phyloP scores from a whole-genome alignment of 2,329 filamentous ascomycete species.

The Cercospora sp. region DNA sequence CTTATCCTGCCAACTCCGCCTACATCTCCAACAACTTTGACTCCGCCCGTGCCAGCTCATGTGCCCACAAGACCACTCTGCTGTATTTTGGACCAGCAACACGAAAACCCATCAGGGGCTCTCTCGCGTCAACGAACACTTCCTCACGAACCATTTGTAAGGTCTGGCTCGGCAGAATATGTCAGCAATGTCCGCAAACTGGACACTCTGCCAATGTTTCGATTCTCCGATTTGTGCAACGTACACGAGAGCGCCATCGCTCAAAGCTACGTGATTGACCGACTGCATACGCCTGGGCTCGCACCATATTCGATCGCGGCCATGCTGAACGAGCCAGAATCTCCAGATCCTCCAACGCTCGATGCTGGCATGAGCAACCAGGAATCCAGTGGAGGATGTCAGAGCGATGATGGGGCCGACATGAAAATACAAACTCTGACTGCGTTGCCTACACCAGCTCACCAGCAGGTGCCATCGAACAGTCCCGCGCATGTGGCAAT shows the following conservation, averaged over 20 bases:
- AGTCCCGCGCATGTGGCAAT: neutral
- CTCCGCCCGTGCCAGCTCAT: neutral
- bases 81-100: neutral
- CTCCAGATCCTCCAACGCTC: neutral
- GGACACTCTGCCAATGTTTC: neutral
- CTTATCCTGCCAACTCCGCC: conserved; percentile 6
- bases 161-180: neutral
- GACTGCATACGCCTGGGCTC: conserved; percentile 1
- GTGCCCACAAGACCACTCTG: neutral
- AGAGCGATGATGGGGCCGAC: neutral
- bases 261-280: neutral
- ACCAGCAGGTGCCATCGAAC: neutral
- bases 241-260: neutral
- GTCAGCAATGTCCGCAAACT: neutral
- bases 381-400: neutral
- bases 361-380: neutral
- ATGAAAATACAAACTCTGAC: too few relatives aligned
- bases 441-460: neutral
- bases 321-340: neutral
- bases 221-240: neutral
- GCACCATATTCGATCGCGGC: conserved; percentile 4
- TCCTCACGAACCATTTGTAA: neutral
- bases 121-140: neutral
- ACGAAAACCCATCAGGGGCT: neutral
- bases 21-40: neutral